These are phyloP conservation scores for Bolboschoenoplectus hybrid DNA, from an alignment of 202 grass and related monocot genomes.

Conservation along the genomic window DNA sequence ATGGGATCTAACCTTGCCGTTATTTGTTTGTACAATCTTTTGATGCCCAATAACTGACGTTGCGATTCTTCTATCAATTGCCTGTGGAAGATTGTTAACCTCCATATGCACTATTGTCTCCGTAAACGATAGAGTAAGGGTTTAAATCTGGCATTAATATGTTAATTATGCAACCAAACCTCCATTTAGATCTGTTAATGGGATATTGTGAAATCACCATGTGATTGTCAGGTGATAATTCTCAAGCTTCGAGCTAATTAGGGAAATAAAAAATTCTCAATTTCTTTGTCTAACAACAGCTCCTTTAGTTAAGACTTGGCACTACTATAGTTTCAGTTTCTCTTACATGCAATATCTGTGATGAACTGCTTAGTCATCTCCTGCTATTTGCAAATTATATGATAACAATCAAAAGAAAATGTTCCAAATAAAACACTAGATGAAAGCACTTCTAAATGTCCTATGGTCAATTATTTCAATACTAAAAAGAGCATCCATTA, in stretches of 20 bases:
- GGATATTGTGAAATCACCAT: background rate
- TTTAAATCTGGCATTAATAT: too few species aligned
- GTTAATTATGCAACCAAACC: background rate
- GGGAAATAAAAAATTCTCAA: background rate
- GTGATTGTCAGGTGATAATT: background rate
- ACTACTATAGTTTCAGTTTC: background rate
- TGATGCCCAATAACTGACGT: background rate
- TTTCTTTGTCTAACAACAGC: background rate
- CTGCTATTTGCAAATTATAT: background rate
- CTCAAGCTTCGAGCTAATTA: background rate
- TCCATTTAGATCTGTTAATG: background rate
- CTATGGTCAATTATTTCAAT: conserved; percentile 10
- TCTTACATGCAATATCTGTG: background rate
- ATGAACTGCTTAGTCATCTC: background rate
- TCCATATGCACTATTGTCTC: background rate
- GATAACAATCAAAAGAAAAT: background rate
- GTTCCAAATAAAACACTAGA: background rate
- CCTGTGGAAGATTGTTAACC: background rate
- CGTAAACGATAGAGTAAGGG: background rate
- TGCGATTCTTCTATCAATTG: background rate
- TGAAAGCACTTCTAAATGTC: background rate
- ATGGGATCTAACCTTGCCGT: background rate
- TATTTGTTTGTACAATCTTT: background rate
- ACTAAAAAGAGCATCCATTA: background rate
- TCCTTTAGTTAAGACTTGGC: background rate